Conservation (phyloP, 1,284 basidiomycete genomes). For the Papiliotrema nemorosa region DNA sequence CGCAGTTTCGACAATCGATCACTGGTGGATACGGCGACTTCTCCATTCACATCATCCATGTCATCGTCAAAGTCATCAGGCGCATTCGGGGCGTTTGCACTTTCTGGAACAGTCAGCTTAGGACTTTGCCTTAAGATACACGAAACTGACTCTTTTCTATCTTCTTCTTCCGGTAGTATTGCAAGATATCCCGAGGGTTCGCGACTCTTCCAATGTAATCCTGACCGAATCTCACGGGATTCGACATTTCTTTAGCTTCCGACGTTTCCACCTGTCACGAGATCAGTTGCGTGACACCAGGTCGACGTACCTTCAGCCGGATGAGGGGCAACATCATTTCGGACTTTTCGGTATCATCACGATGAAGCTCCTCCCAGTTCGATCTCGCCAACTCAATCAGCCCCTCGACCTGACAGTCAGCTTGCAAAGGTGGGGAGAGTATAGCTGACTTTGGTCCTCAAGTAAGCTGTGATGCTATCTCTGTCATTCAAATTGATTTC, state of each 20-base stretch:
- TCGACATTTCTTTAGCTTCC: slow-evolving; percentile 81
- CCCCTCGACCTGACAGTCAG: slow-evolving; percentile 62
- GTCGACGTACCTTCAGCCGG: slow-evolving; percentile 65
- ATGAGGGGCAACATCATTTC: slow-evolving; percentile 80
- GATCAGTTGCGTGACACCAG: too few species aligned
- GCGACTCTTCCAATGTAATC: slow-evolving; percentile 88
- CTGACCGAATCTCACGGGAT: slow-evolving; percentile 94
- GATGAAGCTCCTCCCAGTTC: slow-evolving; percentile 75
- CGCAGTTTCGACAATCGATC: slow-evolving; percentile 48
- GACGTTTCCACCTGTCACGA: slow-evolving; percentile 92
- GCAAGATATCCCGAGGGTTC: slow-evolving; percentile 87
- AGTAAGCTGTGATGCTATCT: slow-evolving; percentile 72
- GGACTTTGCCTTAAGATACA: not conserved
- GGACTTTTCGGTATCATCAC: slow-evolving; percentile 51
- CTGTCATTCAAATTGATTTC: slow-evolving; percentile 72
- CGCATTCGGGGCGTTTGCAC: slow-evolving; percentile 35
- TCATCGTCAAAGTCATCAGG: slow-evolving; percentile 60
- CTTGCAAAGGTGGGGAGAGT: slow-evolving; percentile 10
- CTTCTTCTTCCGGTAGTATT: slow-evolving; percentile 83
- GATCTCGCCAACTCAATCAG: slow-evolving; percentile 72
- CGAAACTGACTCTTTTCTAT: slow-evolving; percentile 41
- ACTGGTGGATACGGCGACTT: slow-evolving; percentile 46
- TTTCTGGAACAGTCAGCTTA: slow-evolving; percentile 22
- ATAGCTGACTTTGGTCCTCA: slow-evolving; percentile 65
- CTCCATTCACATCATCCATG: slow-evolving; percentile 62